Base-by-base conservation (phyloP, 768 basidiomycete species). In the Auricularia auricula-judae region DNA sequence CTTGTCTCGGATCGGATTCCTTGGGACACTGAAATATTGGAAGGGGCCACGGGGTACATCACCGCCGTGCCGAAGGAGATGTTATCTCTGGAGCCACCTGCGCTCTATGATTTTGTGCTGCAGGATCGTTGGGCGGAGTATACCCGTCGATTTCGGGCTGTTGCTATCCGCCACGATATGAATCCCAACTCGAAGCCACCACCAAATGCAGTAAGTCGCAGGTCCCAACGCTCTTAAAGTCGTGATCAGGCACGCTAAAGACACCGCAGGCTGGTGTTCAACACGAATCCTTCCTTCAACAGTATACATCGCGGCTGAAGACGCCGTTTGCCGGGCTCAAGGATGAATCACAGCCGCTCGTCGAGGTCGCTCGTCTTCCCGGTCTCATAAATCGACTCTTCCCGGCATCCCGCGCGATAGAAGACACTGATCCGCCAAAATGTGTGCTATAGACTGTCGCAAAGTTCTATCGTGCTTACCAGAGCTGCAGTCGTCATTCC, bases 41-140 rank as follows among this genome's bases (percentile, higher is more conserved):
- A 82, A 3, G 84, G 80, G 7, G 74, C 77, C 59, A 74, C 79
- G 34, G 87, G 83, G 79, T 78, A 79, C 59, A 74, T 77, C 8
- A 78, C 81, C 3, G 76, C 91, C 29, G 76, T 77, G 60, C 70
- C 69, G 54, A 74, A 75, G 5, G 69, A 72, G 16, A 39, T 76
- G 14, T 74, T 78, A 62, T 70, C 73, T 7, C 69, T 82, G 23
- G 75, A 78, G 36, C 73, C 76, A 43, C 29, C 23, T n/a, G 83
- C 81, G 61, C 72, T 87, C 21, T 70, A 79, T 61, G 88, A 91
- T 69, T 82, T 84, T 33, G 76, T 93, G 23, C 76, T 94, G 39
- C 88, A 91, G 73, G 91, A 93, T 69, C 79, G 89, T 65, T 79
- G 78, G 75, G 82, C 84, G n/a, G 89, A 89, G 70, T 89, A 86